These are phyloP conservation scores for Backusella westeae DNA, from an alignment of 192 early-diverging fungal species.

Conservation along the genomic window DNA sequence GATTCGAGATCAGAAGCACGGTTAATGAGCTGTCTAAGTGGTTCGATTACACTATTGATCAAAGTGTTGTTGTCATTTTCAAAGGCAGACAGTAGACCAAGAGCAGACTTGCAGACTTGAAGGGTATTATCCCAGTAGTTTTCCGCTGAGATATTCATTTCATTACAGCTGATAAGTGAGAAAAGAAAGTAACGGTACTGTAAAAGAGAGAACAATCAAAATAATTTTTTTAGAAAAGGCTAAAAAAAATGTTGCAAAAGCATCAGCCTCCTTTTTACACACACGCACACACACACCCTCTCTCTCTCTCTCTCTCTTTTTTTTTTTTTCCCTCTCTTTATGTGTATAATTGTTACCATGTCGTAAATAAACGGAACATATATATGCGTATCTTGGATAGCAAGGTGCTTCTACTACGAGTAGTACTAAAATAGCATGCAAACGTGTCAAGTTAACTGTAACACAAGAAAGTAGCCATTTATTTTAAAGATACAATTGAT, in stretches of 20 bases:
- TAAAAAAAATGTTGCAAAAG: neutral
- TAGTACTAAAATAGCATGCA: no score
- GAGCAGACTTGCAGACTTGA: neutral
- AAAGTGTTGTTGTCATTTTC: neutral
- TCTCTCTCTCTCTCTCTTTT: no score
- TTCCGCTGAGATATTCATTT: neutral
- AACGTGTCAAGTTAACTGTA: no score
- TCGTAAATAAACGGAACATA: no score
- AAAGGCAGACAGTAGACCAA: neutral
- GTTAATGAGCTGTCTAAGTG: neutral
- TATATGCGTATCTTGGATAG: no score
- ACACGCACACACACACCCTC: no score
- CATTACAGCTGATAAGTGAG: neutral
- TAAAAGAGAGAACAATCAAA: neutral
- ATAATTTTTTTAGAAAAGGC: neutral
- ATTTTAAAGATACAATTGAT: no score
- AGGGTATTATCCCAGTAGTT: neutral
- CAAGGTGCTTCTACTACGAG: no score
- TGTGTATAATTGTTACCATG: no score
- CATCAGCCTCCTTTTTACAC: no score
- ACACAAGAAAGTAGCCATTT: no score
- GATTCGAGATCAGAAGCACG: neutral
- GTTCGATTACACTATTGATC: neutral
- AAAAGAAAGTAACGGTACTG: neutral
- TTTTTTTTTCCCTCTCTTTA: no score